Evolutionary conservation across 257 asterid genomes (phyloP), one percentile per base, ranked within the genome.

Genomic region (Pogostemon cablin): DNA sequence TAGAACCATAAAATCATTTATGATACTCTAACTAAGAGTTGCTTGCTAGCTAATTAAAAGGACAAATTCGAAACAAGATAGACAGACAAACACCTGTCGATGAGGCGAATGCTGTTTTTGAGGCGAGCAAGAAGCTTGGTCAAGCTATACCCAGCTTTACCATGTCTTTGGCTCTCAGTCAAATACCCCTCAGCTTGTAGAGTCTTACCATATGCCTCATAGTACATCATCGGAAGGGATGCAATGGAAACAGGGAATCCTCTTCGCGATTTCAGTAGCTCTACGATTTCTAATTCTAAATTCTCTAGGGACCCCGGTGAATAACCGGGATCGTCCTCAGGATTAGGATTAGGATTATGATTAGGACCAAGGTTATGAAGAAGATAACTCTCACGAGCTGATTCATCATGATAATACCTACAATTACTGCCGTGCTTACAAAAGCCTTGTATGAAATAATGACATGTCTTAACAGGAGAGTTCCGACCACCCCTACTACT

Each of bases 131-230:
- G 96, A 64, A 92, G 96, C 53, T 86, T 92, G 2, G 98, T 92
- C 87, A 92, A 83, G 81, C 90, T 89, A 72, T 73, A 90, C 46
- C 96, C 98, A 49, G 90, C 87, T 81, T 87, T 87, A 11, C 96
- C 96, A 38, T 92, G 96, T 48, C 98, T 76, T 77, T 90, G 98
- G 79, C 98, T 92, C 80, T 92, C 98, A 37, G 98, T 90, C 66
- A 88, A 80, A 74, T 92, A 89, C 68, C 96, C 96, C 78, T 90
- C 96, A 9, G 96, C 96, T 69, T 88, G 96, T 55, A 92, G 86
- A 67, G 72, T 75, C 74, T 66, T 90, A 38, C 95, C 93, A 40
- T 86, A 92, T 54, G 74, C 85, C 64, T 80, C 95, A 73, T 67
- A 85, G 78, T 92, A 92, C 77, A 92, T 47, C 95, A 86, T 82